Conservation (phyloP, 441 rosid genomes). For the Flueggea neowawraea region DNA sequence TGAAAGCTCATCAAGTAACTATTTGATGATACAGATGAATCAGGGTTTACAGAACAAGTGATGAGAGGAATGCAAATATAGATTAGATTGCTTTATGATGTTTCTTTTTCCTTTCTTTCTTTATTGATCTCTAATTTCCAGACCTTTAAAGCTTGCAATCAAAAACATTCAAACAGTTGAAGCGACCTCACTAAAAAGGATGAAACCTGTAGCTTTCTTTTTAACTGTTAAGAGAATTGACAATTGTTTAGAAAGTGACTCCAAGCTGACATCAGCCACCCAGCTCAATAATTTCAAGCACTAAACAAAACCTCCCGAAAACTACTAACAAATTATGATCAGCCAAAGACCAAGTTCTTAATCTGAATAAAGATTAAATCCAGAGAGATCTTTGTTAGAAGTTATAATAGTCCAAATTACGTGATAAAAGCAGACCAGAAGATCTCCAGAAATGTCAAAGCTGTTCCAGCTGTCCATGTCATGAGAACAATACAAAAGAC, state of each 20-base stretch:
- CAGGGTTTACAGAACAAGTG: background rate
- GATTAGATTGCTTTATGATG: conserved; percentile 23
- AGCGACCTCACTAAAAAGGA: conserved; percentile 17
- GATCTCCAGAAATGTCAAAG: conserved; percentile 6
- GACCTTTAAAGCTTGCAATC: conserved; percentile 22
- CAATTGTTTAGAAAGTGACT: conserved; percentile 34
- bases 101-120: conserved; percentile 12
- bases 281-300: conserved; percentile 23
- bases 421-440: background rate
- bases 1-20: conserved; percentile 14
- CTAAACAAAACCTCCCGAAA: background rate
- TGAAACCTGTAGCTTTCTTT: conserved; percentile 14
- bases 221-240: conserved; percentile 21
- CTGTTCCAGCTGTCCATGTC: conserved; percentile 8
- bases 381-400: too few relatives aligned
- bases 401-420: too few relatives aligned
- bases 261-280: conserved; percentile 19
- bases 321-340: conserved; percentile 14
- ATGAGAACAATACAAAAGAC: conserved; percentile 7
- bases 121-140: conserved; percentile 20
- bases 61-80: conserved; percentile 6
- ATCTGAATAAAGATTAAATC: too few relatives aligned
- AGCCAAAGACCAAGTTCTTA: background rate
- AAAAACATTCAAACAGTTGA: conserved; percentile 4
- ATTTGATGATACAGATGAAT: conserved; percentile 15